Percentiles rank a stretch among this genome's conserved stretches.
Evolutionary conservation across 1,284 basidiomycete species (phyloP).

Genomic region (Pascua guehoae): DNA sequence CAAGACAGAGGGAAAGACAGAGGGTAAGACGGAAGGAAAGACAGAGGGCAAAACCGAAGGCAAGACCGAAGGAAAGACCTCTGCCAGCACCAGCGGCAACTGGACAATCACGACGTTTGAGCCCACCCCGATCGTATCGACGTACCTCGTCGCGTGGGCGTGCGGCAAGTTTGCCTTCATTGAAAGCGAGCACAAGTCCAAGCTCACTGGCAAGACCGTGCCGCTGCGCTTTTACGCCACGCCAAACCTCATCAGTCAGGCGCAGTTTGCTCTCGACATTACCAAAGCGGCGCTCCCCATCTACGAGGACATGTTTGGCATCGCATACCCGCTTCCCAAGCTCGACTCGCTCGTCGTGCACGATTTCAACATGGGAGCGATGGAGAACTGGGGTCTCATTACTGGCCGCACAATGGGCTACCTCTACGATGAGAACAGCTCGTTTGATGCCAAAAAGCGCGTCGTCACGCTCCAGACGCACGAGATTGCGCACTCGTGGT

Average conservation of each 20-base stretch:
- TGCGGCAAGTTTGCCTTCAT: conserved; percentile 76
- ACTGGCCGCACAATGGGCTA: conserved; percentile 82
- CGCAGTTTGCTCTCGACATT: conserved; percentile 72
- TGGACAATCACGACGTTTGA: conserved; percentile 80
- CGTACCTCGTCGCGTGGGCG: conserved; percentile 87
- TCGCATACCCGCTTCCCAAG: conserved; percentile 89
- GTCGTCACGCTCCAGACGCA: conserved; percentile 60
- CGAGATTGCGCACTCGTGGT: conserved; percentile 54
- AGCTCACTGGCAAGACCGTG: conserved; percentile 72
- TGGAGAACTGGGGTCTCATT: conserved; percentile 96
- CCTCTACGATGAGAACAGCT: conserved; percentile 73
- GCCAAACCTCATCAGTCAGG: conserved; percentile 72
- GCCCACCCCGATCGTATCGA: conserved; percentile 77
- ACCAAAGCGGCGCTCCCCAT: conserved; percentile 79
- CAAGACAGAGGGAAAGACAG: conserved; percentile 43
- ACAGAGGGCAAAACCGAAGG: conserved; percentile 26
- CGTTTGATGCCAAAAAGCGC: conserved; percentile 73
- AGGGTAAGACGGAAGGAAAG: conserved; percentile 43
- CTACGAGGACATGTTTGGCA: conserved; percentile 87
- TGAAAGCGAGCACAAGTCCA: conserved; percentile 72
- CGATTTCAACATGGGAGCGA: conserved; percentile 88
- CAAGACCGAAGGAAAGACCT: conserved; percentile 43
- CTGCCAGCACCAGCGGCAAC: conserved; percentile 26
- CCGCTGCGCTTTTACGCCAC: conserved; percentile 87
- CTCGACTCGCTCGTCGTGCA: conserved; percentile 76